These are phyloP conservation scores for Pseudoscleropodium purum DNA, from an alignment of 225 moss, liverwort and hornwort genomes.

Conservation along the genomic window DNA sequence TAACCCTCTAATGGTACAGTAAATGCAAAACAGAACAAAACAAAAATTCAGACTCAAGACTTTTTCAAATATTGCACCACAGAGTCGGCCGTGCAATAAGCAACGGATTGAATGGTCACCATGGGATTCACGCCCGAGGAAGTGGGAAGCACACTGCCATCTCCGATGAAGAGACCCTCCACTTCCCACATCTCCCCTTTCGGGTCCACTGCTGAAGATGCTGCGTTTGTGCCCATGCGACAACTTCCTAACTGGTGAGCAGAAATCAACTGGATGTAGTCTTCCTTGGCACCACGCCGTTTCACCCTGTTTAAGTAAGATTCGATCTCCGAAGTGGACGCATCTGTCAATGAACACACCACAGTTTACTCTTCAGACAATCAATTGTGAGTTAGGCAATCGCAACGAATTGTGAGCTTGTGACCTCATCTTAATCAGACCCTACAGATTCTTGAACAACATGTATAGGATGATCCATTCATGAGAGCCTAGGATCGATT, in stretches of 20 bases:
- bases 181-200: conserved; percentile 76
- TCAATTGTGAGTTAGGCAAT: not conserved
- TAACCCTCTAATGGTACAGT: not conserved
- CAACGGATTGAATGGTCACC: conserved; percentile 82
- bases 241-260: conserved; percentile 90
- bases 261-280: conserved; percentile 30
- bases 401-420: not conserved
- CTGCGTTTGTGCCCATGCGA: conserved; percentile 57
- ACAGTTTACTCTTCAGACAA: not conserved
- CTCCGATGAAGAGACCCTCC: conserved; percentile 66
- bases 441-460: too few relatives aligned
- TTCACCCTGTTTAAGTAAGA: conserved; percentile 20
- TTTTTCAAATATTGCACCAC: conserved; percentile 30
- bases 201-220: conserved; percentile 43
- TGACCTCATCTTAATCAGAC: not conserved
- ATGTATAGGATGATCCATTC: too few relatives aligned
- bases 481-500: too few relatives aligned
- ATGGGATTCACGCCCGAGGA: conserved; percentile 86
- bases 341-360: not conserved
- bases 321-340: conserved; percentile 20
- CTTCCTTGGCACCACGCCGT: conserved; percentile 17
- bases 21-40: not conserved
- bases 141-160: conserved; percentile 80
- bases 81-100: conserved; percentile 64
- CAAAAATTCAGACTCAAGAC: not conserved